These are phyloP conservation scores for Cutaneotrichosporon cyanovorans DNA, from an alignment of 1,284 basidiomycete genomes.

Conservation along the genomic window DNA sequence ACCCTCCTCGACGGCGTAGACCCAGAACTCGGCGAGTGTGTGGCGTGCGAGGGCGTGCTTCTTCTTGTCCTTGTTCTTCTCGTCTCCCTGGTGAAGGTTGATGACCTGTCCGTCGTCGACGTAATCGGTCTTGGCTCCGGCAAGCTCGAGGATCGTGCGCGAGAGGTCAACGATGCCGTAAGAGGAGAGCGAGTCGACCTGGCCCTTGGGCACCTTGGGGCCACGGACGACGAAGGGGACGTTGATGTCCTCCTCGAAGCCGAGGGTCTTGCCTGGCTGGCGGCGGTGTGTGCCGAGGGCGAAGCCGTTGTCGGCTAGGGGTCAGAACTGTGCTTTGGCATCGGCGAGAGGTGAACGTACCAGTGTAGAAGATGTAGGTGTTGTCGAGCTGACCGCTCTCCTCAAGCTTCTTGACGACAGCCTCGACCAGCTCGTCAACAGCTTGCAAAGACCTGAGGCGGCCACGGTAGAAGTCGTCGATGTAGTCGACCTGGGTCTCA, in stretches of 20 bases:
- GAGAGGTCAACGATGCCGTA: slow-evolving; percentile 34
- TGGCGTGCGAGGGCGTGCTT: slow-evolving; percentile 13
- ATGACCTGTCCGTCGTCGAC: slow-evolving; percentile 31
- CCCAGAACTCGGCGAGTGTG: slow-evolving; percentile 34
- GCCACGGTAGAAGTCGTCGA: slow-evolving; percentile 38
- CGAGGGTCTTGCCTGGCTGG: slow-evolving; percentile 36
- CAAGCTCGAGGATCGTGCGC: slow-evolving; percentile 35
- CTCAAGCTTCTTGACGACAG: slow-evolving; percentile 27
- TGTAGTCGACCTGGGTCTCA: slow-evolving; percentile 27
- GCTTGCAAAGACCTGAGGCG: slow-evolving; percentile 29
- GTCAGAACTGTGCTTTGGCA: slow-evolving; percentile 2
- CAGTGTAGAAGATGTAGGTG: slow-evolving; percentile 36
- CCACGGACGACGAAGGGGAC: slow-evolving; percentile 32
- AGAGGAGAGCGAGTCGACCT: slow-evolving; percentile 17
- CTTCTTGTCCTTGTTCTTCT: neutral
- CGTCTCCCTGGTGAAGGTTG: slow-evolving; percentile 16
- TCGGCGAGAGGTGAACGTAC: slow-evolving; percentile 3
- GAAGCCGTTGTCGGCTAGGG: slow-evolving; percentile 34
- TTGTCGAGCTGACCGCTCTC: slow-evolving; percentile 29
- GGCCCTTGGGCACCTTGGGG: slow-evolving; percentile 21
- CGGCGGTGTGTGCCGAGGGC: slow-evolving; percentile 34
- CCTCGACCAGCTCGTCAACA: slow-evolving; percentile 37
- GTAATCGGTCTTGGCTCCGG: slow-evolving; percentile 28
- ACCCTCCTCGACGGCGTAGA: slow-evolving; percentile 29
- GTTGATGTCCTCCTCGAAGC: slow-evolving; percentile 38